Evolutionary conservation across 2,329 filamentous ascomycete species (phyloP), one percentile per base, ranked within the genome.

Genomic region (Aspergillus novoparasiticus): DNA sequence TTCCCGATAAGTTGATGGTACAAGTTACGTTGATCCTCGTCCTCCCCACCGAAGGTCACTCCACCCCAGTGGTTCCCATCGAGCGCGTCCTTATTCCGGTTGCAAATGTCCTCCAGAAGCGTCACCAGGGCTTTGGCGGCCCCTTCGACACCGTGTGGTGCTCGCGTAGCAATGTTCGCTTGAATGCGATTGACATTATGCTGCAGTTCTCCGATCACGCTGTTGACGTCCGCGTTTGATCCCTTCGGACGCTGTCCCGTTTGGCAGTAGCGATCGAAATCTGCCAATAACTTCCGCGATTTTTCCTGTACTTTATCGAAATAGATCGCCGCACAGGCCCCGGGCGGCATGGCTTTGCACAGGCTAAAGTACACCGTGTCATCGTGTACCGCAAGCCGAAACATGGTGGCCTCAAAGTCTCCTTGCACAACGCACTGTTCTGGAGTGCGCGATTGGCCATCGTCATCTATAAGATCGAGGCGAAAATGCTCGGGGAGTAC

Each of bases 381-480:
- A 60, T 83, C 80, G 64, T 81, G 77, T 16, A 80, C 75, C 5
- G 80, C 80, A 6, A 81, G 76, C 28, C 79, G 75, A 66, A 82
- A 80, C 63, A 82, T 73, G 2, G 80, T 83, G 19, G 78, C 79
- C 59, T 78, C 76, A 14, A 83, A 74, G 62, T 82, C 80, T 2
- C 77, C 78, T 61, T 79, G 79, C 19, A 82, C 77, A 19, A 81
- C 78, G 64, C 80, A 80, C 57, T 81, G 75, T 55, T 80, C 78
- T 14, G 76, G 71, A 6, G 76, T 76, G 53, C 74, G 73, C 12
- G 69, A 63, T 21, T 76, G 71, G 19, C 70, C 69, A 4, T 72
- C 72, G 28, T 73, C 74, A 51, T 79, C 77, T 43, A 73, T 72
- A n/a, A 80, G 69, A 54, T 82, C 78, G 10, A 64, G 71, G 16